These are phyloP conservation scores for Coemansia sp. DNA, from an alignment of 192 early-diverging fungal genomes.

Conservation along the genomic window DNA sequence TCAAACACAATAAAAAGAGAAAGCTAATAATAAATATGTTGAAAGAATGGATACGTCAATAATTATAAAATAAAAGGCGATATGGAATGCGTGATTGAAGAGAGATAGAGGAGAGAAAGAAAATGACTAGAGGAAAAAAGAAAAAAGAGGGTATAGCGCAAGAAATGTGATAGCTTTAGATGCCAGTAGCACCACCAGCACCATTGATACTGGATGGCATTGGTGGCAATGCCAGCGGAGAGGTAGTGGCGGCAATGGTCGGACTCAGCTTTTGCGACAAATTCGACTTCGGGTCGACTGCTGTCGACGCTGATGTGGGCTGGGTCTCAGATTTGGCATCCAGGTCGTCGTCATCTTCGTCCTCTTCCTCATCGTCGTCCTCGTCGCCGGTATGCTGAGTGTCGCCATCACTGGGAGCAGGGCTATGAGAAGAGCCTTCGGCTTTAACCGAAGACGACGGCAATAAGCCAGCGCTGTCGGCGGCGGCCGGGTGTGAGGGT, in stretches of 20 bases:
- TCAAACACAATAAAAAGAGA: neutral
- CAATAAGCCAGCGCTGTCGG: slow-evolving; percentile 20
- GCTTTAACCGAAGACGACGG: neutral
- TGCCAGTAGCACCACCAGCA: neutral
- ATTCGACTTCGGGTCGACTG: neutral
- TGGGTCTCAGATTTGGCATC: neutral
- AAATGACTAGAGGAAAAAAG: neutral
- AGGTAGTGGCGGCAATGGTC: neutral
- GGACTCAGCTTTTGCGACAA: neutral
- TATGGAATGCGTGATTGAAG: neutral
- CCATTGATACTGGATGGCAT: slow-evolving; percentile 27
- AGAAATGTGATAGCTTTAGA: neutral
- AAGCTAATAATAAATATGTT: neutral
- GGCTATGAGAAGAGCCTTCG: slow-evolving; percentile 13
- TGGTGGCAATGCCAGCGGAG: slow-evolving; percentile 32
- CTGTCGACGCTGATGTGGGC: slow-evolving; percentile 9
- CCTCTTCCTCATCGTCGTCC: slow-evolving; percentile 7
- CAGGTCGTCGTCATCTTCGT: slow-evolving; percentile 19
- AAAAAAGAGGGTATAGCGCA: neutral
- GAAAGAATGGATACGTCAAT: slow-evolving; percentile 3
- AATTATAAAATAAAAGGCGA: slow-evolving; percentile 2
- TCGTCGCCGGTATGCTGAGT: slow-evolving; percentile 16
- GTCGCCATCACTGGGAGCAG: slow-evolving; percentile 24
- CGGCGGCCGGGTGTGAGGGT: slow-evolving; percentile 37
- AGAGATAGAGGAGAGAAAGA: neutral